phyloP scores from a whole-genome alignment of 202 grass and related monocot species.

The Zoysia matrella region DNA sequence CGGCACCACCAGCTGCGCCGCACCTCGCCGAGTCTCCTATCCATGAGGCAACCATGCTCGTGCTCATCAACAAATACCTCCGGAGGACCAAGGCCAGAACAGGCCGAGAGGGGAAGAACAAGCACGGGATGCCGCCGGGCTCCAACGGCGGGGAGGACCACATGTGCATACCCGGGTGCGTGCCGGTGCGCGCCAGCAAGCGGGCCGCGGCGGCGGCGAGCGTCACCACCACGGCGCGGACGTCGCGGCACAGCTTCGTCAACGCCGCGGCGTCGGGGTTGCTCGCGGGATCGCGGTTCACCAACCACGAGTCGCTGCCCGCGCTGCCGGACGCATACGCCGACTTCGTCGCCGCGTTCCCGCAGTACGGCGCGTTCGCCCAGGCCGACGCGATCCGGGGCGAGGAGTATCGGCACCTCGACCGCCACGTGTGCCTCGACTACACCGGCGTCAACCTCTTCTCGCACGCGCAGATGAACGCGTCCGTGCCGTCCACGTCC shows the following conservation, averaged over 20 bases:
- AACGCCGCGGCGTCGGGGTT: slow-evolving; percentile 60
- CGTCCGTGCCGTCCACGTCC: slow-evolving; percentile 47
- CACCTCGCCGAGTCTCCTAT: slow-evolving; percentile 19
- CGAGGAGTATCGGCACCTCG: slow-evolving; percentile 71
- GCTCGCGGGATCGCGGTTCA: slow-evolving; percentile 61
- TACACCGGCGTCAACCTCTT: slow-evolving; percentile 91
- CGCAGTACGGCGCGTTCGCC: slow-evolving; percentile 60
- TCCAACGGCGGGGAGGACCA: not conserved
- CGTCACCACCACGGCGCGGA: slow-evolving; percentile 29
- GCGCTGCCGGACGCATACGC: slow-evolving; percentile 51
- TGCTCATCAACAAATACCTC: slow-evolving; percentile 44
- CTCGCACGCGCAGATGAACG: slow-evolving; percentile 89
- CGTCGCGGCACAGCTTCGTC: slow-evolving; percentile 68
- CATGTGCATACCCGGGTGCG: slow-evolving; percentile 60
- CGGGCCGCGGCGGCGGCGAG: not conserved
- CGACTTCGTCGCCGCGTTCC: slow-evolving; percentile 71
- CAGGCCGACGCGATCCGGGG: slow-evolving; percentile 61
- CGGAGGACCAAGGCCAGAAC: slow-evolving; percentile 17
- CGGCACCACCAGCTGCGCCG: slow-evolving; percentile 4
- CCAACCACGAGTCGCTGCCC: slow-evolving; percentile 88
- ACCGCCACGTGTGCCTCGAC: slow-evolving; percentile 77
- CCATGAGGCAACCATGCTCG: slow-evolving; percentile 45
- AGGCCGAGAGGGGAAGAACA: not conserved
- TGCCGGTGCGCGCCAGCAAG: slow-evolving; percentile 43
- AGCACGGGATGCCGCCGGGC: slow-evolving; percentile 41